These are phyloP conservation scores for Trichoderma brevicompactum DNA, from an alignment of 2,329 filamentous ascomycete species.

Conservation along the genomic window DNA sequence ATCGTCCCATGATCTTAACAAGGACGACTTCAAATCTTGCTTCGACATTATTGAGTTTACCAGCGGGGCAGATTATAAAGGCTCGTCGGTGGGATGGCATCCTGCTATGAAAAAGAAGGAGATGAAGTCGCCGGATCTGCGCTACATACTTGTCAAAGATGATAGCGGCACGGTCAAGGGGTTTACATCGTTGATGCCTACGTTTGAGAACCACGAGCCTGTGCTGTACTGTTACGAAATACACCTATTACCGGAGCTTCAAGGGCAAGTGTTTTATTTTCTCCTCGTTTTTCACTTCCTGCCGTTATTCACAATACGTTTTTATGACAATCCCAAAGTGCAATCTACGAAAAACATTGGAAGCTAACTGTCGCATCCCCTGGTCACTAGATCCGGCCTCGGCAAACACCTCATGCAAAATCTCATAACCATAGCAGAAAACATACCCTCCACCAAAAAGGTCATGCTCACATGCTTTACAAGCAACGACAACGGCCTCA, in stretches of 20 bases:
- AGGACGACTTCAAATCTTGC: slow-evolving; percentile 56
- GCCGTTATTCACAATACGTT: background rate
- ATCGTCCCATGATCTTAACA: slow-evolving; percentile 45
- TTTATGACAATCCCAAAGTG: background rate
- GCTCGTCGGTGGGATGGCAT: slow-evolving; percentile 67
- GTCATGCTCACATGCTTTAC: slow-evolving; percentile 76
- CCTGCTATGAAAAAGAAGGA: slow-evolving; percentile 63
- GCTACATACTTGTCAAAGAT: slow-evolving; percentile 66
- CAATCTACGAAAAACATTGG: no score
- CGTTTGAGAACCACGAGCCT: slow-evolving; percentile 65
- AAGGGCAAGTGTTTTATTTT: slow-evolving; percentile 49
- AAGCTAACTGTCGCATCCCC: background rate
- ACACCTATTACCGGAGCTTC: slow-evolving; percentile 62
- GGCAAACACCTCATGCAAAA: slow-evolving; percentile 63
- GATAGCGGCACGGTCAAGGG: slow-evolving; percentile 46
- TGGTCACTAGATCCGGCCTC: slow-evolving; percentile 59
- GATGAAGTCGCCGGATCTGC: slow-evolving; percentile 69
- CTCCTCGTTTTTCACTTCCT: background rate
- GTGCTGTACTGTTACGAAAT: slow-evolving; percentile 83
- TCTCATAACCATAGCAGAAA: slow-evolving; percentile 56
- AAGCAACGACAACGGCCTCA: slow-evolving; percentile 59
- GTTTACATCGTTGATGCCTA: slow-evolving; percentile 74
- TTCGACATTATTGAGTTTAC: slow-evolving; percentile 65
- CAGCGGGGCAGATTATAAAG: slow-evolving; percentile 66
- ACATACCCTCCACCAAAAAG: slow-evolving; percentile 62